These are phyloP conservation scores for Trametes sp. DNA, from an alignment of 1,284 basidiomycete species.

Conservation along the genomic window DNA sequence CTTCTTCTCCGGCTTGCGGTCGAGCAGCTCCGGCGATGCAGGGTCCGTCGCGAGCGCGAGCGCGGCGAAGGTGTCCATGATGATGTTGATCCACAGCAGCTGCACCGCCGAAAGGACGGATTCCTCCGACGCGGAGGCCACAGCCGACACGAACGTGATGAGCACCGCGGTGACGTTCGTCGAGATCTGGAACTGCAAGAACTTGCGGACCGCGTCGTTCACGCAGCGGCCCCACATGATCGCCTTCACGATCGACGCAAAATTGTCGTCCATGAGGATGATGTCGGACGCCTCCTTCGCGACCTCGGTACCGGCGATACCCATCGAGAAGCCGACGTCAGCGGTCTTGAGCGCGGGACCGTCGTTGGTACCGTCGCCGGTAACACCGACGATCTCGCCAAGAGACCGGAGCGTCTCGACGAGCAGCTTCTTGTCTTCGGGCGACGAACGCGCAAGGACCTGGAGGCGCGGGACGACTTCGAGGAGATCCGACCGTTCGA, in stretches of 20 bases:
- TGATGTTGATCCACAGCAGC: slow-evolving; percentile 96
- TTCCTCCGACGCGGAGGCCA: slow-evolving; percentile 79
- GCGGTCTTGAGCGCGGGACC: slow-evolving; percentile 96
- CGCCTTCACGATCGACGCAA: slow-evolving; percentile 94
- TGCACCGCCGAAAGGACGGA: slow-evolving; percentile 95
- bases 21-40: slow-evolving; percentile 80
- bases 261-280: slow-evolving; percentile 98
- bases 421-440: slow-evolving; percentile 95
- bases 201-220: slow-evolving; percentile 97
- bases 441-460: slow-evolving; percentile 93
- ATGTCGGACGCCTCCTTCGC: slow-evolving; percentile 99
- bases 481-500: slow-evolving; percentile 62
- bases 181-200: slow-evolving; percentile 97
- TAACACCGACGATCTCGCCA: slow-evolving; percentile 96
- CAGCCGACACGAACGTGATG: slow-evolving; percentile 92
- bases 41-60: slow-evolving; percentile 97
- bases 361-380: slow-evolving; percentile 98
- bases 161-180: slow-evolving; percentile 96
- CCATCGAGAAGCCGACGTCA: slow-evolving; percentile 97
- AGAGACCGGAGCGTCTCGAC: slow-evolving; percentile 89
- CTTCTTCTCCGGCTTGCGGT: slow-evolving; percentile 92
- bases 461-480: slow-evolving; percentile 76
- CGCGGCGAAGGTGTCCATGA: slow-evolving; percentile 98
- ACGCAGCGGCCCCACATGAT: slow-evolving; percentile 99
- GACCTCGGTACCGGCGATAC: slow-evolving; percentile 97